These are phyloP conservation scores for Aurifilum marmelostoma DNA, from an alignment of 2,329 filamentous ascomycete species.

Conservation along the genomic window DNA sequence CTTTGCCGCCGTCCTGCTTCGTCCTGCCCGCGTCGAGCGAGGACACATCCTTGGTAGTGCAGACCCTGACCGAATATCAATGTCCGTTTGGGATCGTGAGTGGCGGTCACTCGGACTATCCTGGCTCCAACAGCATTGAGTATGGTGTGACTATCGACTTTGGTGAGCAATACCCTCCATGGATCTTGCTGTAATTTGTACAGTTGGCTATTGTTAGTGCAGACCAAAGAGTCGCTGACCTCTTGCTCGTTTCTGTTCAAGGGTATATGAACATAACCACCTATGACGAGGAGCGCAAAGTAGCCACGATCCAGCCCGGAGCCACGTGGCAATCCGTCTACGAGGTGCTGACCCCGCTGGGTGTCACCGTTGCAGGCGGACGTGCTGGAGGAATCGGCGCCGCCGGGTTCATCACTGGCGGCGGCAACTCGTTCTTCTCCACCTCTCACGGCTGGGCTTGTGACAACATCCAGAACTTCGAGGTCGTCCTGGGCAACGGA, in stretches of 20 bases:
- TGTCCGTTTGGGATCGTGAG: slow-evolving; percentile 7
- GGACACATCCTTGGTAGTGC: not conserved
- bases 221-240: not conserved
- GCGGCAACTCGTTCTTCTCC: slow-evolving; percentile 15
- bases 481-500: slow-evolving; percentile 11
- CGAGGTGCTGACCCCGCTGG: slow-evolving; percentile 5
- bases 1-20: not conserved
- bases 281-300: not conserved
- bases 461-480: slow-evolving; percentile 9
- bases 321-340: slow-evolving; percentile 14
- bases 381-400: slow-evolving; percentile 16
- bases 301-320: slow-evolving; percentile 10
- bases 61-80: not conserved
- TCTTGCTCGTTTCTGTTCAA: not conserved
- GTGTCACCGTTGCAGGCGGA: slow-evolving; percentile 12
- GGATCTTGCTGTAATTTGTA: too few species aligned
- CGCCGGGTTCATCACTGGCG: slow-evolving; percentile 7
- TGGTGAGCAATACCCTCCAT: too few species aligned
- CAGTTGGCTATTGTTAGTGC: too few species aligned
- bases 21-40: not conserved
- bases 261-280: slow-evolving; percentile 7
- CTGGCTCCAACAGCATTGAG: slow-evolving; percentile 2
- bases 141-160: not conserved
- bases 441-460: slow-evolving; percentile 1
- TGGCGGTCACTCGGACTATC: not conserved